phyloP scores from a whole-genome alignment of 805 yeast genomes.

The Clavispora santaluciae region DNA sequence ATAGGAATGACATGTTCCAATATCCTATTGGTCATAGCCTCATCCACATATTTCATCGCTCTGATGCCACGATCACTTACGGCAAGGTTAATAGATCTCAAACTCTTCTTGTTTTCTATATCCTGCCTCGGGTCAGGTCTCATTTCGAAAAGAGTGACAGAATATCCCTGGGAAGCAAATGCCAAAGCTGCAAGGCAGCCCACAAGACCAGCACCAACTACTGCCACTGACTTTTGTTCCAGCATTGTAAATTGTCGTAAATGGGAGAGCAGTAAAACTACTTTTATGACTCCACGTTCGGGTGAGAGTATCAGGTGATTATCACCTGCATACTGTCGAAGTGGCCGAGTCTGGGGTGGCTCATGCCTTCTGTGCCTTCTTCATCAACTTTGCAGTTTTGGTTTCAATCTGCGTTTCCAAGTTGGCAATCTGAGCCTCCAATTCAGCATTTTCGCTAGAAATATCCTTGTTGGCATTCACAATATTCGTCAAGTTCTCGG shows the following conservation, averaged over 20 bases:
- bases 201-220: constrained; percentile 89
- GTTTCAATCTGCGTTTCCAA: constrained; percentile 22
- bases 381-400: constrained; percentile 21
- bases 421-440: constrained; percentile 29
- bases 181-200: constrained; percentile 86
- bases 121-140: constrained; percentile 60
- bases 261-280: not conserved
- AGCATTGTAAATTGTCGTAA: not conserved
- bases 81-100: constrained; percentile 80
- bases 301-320: not conserved
- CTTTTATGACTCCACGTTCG: not conserved
- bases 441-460: constrained; percentile 26
- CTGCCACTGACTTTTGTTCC: constrained; percentile 31
- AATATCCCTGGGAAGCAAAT: constrained; percentile 62
- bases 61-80: constrained; percentile 80
- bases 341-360: not conserved
- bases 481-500: constrained; percentile 33
- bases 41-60: constrained; percentile 61
- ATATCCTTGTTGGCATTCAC: constrained; percentile 39
- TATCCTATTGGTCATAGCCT: constrained; percentile 50
- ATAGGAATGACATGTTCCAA: constrained; percentile 69
- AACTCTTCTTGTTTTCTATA: constrained; percentile 29
- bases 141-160: constrained; percentile 68
- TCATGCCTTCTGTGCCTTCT: not conserved
- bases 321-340: not conserved